Conservation (phyloP, 2,329 filamentous ascomycete genomes). For the Aspergillus puulaauensis region DNA sequence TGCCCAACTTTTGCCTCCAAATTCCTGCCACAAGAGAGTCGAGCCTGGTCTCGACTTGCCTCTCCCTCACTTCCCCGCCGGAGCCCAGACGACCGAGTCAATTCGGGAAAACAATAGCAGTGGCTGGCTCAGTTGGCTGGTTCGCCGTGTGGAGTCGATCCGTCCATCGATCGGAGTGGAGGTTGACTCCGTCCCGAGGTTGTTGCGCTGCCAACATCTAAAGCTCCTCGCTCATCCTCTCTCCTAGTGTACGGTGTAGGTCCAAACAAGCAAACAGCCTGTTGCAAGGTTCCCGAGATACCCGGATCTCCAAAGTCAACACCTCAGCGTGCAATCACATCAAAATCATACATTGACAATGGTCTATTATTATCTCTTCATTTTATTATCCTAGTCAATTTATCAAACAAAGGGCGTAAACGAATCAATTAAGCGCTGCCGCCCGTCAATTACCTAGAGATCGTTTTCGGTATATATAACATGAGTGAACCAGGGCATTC, state of each 20-base stretch:
- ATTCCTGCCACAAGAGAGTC: neutral
- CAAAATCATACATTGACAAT: too few relatives aligned
- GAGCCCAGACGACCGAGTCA: neutral
- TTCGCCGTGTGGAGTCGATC: slow-evolving; percentile 13
- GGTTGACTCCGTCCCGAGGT: slow-evolving; percentile 13
- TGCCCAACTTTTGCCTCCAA: neutral
- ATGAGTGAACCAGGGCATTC: neutral
- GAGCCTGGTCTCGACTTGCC: neutral
- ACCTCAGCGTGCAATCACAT: too few relatives aligned
- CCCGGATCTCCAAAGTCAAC: too few relatives aligned
- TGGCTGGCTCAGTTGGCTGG: slow-evolving; percentile 12
- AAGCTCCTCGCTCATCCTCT: neutral
- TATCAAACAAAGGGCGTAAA: neutral
- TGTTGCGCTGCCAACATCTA: slow-evolving; percentile 14
- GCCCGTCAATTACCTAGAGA: neutral
- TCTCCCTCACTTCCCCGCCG: neutral
- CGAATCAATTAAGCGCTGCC: neutral
- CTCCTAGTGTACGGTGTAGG: neutral
- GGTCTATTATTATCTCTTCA: neutral
- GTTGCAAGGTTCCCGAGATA: too few relatives aligned
- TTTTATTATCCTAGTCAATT: neutral
- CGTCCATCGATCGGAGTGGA: slow-evolving; percentile 17
- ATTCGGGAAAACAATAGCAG: neutral
- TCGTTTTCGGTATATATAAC: slow-evolving; percentile 6
- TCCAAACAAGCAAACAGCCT: neutral